These are phyloP conservation scores for Ceratobasidium sp. DNA, from an alignment of 1,284 basidiomycete species.

Conservation along the genomic window DNA sequence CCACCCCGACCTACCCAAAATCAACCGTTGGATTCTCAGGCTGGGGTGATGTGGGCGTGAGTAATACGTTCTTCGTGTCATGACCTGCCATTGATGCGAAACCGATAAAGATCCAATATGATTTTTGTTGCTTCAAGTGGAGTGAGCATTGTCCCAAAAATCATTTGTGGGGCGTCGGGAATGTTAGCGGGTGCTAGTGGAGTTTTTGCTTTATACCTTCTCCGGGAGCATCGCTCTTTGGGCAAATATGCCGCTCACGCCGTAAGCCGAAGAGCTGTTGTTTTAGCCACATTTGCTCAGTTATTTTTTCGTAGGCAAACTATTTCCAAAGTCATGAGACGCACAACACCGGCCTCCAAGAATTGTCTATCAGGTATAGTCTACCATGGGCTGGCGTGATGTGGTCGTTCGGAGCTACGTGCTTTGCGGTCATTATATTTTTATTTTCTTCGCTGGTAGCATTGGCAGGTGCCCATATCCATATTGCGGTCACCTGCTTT, in stretches of 20 bases:
- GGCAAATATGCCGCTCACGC: slow-evolving; percentile 44
- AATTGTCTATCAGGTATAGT: slow-evolving; percentile 33
- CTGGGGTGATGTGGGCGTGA: slow-evolving; percentile 45
- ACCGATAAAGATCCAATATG: slow-evolving; percentile 31
- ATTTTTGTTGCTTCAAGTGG: slow-evolving; percentile 27
- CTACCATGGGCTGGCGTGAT: slow-evolving; percentile 41
- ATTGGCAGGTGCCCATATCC: slow-evolving; percentile 23
- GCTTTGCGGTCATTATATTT: slow-evolving; percentile 19
- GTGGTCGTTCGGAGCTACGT: slow-evolving; percentile 40
- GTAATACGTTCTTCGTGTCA: not conserved
- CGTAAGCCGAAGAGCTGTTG: not conserved
- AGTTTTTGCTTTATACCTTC: slow-evolving; percentile 20
- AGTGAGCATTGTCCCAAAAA: slow-evolving; percentile 14
- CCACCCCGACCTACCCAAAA: no score
- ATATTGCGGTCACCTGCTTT: slow-evolving; percentile 21
- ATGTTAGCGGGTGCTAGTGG: slow-evolving; percentile 27
- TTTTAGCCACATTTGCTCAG: not conserved
- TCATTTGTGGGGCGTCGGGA: slow-evolving; percentile 29
- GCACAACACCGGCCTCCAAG: slow-evolving; percentile 29
- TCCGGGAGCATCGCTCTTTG: slow-evolving; percentile 35
- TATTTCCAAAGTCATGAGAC: slow-evolving; percentile 41
- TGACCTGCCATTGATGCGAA: not conserved
- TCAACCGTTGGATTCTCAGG: not conserved
- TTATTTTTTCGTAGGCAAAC: slow-evolving; percentile 22
- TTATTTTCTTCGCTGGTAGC: slow-evolving; percentile 14